Percentiles rank a stretch among this genome's conserved stretches.
Conservation (phyloP, 768 basidiomycete species). For the Panaeolus cyanescens region DNA sequence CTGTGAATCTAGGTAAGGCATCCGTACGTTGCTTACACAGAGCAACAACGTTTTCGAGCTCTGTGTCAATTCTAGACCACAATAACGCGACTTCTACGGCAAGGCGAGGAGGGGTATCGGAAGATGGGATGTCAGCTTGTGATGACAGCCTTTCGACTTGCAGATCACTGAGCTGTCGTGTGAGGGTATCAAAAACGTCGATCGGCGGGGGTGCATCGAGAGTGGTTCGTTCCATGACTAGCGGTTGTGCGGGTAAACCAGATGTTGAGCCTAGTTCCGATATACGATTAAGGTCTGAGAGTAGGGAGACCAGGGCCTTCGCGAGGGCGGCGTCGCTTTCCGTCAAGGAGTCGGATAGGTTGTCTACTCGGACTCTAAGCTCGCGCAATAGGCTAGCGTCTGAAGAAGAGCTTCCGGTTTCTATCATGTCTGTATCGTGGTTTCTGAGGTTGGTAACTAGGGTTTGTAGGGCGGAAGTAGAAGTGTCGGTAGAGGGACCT, state of each 20-base stretch:
- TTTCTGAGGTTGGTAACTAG: slow-evolving; percentile 65
- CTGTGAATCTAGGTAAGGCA: slow-evolving; percentile 25
- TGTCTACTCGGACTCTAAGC: slow-evolving; percentile 55
- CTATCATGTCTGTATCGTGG: slow-evolving; percentile 47
- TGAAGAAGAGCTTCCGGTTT: slow-evolving; percentile 37
- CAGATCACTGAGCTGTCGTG: slow-evolving; percentile 67
- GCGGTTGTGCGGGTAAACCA: slow-evolving; percentile 12
- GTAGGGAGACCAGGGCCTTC: slow-evolving; percentile 65
- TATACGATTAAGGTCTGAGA: slow-evolving; percentile 68
- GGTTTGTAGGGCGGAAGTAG: slow-evolving; percentile 59
- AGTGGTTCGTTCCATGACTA: slow-evolving; percentile 13
- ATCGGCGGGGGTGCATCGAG: slow-evolving; percentile 27
- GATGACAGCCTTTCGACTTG: slow-evolving; percentile 57
- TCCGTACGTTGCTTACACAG: slow-evolving; percentile 67
- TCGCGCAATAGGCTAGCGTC: slow-evolving; percentile 62
- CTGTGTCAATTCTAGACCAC: slow-evolving; percentile 74
- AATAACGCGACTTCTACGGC: slow-evolving; percentile 64
- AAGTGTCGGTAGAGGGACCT: slow-evolving; percentile 26
- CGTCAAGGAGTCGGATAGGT: slow-evolving; percentile 43
- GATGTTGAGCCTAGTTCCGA: slow-evolving; percentile 41
- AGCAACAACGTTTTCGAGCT: slow-evolving; percentile 67
- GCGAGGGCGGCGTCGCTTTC: slow-evolving; percentile 63
- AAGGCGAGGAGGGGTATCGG: slow-evolving; percentile 45
- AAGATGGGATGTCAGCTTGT: slow-evolving; percentile 34
- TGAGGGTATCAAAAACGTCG: slow-evolving; percentile 61